Percentiles rank a stretch among this genome's conserved stretches.
Evolutionary conservation across 106 monocot species (phyloP).

Genomic region (Hemerocallis citrina): DNA sequence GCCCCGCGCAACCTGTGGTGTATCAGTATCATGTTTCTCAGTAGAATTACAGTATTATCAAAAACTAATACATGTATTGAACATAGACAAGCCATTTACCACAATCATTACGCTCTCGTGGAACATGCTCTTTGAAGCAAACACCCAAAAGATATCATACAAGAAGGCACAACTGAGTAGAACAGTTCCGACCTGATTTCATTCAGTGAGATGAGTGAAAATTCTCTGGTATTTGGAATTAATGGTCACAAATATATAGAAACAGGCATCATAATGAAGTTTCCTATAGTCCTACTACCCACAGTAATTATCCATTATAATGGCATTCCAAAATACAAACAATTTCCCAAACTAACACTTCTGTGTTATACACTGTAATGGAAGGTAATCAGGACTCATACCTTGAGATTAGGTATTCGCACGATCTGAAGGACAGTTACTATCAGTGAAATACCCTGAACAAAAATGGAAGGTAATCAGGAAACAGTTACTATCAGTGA

Average conservation of each 20-base stretch:
- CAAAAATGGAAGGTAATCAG: slow-evolving; percentile 11
- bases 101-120: slow-evolving; percentile 99
- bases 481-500: slow-evolving; percentile 82
- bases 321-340: not conserved
- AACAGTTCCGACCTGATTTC: slow-evolving; percentile 75
- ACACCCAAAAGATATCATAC: slow-evolving; percentile 97
- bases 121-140: slow-evolving; percentile 71
- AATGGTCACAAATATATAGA: not conserved
- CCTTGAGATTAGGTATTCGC: slow-evolving; percentile 94
- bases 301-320: too few relatives aligned
- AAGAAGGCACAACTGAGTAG: slow-evolving; percentile 85
- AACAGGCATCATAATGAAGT: not conserved
- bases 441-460: slow-evolving; percentile 88
- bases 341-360: not conserved
- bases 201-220: not conserved
- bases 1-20: slow-evolving; percentile 81
- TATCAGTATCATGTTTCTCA: not conserved
- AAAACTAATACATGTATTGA: not conserved
- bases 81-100: slow-evolving; percentile 38
- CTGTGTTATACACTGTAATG: not conserved
- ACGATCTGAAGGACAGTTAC: slow-evolving; percentile 97
- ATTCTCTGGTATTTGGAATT: too few relatives aligned
- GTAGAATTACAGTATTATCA: not conserved
- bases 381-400: slow-evolving; percentile 4
- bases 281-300: not conserved